phyloP scores from a whole-genome alignment of 139 green algal species.

The Chlorella sp. region DNA sequence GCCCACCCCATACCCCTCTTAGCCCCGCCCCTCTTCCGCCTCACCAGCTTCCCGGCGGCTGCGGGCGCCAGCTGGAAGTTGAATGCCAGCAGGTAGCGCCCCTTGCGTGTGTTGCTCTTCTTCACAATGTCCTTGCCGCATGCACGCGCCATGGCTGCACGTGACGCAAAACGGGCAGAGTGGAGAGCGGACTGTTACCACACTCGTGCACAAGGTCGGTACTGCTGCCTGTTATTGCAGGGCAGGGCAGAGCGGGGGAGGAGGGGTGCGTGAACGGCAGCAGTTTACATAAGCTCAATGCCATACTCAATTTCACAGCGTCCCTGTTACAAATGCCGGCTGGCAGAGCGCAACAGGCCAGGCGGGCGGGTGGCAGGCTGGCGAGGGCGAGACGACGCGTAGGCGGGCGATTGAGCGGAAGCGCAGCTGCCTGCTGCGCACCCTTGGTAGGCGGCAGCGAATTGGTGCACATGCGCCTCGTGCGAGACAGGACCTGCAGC shows the following conservation, averaged over 20 bases:
- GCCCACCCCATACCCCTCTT: not conserved
- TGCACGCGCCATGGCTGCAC: constrained; percentile 69
- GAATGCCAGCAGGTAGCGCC: constrained; percentile 73
- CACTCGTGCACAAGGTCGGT: not conserved
- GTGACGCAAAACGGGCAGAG: not conserved
- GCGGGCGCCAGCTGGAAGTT: constrained; percentile 68
- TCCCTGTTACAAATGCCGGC: not conserved
- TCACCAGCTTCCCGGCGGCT: constrained; percentile 67
- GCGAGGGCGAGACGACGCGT: not conserved
- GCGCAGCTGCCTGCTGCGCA: not conserved
- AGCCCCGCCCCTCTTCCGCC: not conserved
- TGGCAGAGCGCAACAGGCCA: not conserved
- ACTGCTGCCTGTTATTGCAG: not conserved
- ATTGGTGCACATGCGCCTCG: constrained; percentile 1
- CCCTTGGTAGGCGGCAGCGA: constrained; percentile 27
- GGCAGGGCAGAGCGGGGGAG: too few relatives aligned
- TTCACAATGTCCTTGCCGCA: constrained; percentile 92
- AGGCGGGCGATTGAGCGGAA: not conserved
- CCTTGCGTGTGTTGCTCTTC: constrained; percentile 59
- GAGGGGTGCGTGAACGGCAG: not conserved
- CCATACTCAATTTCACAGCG: not conserved
- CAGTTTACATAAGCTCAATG: not conserved
- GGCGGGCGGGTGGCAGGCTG: not conserved
- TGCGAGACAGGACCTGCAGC: constrained; percentile 29
- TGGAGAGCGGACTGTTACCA: not conserved